Conservation (phyloP, 208 protist species). For the Trypanosoma cruzi region DNA sequence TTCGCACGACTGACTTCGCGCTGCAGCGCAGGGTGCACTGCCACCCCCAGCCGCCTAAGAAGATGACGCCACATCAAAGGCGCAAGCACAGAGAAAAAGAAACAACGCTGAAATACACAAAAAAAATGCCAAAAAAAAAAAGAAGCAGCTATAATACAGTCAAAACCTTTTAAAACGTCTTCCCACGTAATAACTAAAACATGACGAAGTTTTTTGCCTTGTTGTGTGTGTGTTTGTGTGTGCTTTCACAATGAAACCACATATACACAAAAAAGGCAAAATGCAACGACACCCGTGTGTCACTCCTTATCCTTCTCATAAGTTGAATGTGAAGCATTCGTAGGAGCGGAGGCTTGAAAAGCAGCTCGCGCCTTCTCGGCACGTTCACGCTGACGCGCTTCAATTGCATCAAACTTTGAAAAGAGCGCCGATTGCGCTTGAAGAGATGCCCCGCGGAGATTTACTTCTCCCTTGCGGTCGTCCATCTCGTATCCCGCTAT, state of each 20-base stretch:
- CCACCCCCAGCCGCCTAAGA: conserved; percentile 33
- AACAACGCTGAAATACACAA: background rate
- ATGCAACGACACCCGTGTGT: too few relatives aligned
- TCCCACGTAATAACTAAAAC: too few relatives aligned
- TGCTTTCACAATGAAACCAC: too few relatives aligned
- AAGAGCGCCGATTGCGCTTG: conserved; percentile 33
- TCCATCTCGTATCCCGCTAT: conserved; percentile 33
- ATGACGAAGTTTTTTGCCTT: too few relatives aligned
- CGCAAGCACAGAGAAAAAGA: background rate
- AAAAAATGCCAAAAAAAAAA: background rate
- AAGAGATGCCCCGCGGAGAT: conserved; percentile 22
- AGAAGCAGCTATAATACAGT: conserved; percentile 2
- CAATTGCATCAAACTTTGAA: conserved; percentile 44
- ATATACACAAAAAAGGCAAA: too few relatives aligned
- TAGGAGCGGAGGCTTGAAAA: conserved; percentile 14
- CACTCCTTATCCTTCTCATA: background rate
- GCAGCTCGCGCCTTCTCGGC: conserved; percentile 49
- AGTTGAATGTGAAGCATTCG: background rate
- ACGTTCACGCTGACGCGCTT: conserved; percentile 52
- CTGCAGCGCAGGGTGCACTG: conserved; percentile 38
- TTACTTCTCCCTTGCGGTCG: conserved; percentile 20
- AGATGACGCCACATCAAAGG: conserved; percentile 50
- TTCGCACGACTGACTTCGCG: conserved; percentile 33
- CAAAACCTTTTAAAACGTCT: too few relatives aligned
- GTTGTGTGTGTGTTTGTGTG: too few relatives aligned